Percentiles rank a stretch among this genome's conserved stretches.
These are phyloP conservation scores for Papiliotrema terrestris DNA, from an alignment of 1,284 basidiomycete genomes.

Conservation along the genomic window DNA sequence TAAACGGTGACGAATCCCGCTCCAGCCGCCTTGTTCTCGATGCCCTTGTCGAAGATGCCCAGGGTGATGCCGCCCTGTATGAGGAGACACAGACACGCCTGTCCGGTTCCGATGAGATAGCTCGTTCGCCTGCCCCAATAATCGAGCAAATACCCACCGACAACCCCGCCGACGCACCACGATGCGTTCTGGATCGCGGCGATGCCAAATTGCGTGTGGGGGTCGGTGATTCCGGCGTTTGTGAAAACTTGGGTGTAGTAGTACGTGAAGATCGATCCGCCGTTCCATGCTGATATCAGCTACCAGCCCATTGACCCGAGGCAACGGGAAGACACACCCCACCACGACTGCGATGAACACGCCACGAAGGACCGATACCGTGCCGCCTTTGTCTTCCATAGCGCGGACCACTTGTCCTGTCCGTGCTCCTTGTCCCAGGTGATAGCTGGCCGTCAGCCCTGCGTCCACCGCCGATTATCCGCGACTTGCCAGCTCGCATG, in stretches of 20 bases:
- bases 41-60: slow-evolving; percentile 28
- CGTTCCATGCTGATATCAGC: slow-evolving; percentile 13
- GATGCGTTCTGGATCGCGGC: slow-evolving; percentile 24
- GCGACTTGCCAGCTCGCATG: slow-evolving; percentile 19
- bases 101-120: slow-evolving; percentile 23
- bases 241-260: slow-evolving; percentile 24
- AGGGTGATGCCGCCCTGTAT: slow-evolving; percentile 21
- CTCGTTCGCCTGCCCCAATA: slow-evolving; percentile 25
- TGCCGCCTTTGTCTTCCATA: slow-evolving; percentile 22
- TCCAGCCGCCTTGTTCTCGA: slow-evolving; percentile 21
- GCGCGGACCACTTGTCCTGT: slow-evolving; percentile 24
- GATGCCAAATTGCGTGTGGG: slow-evolving; percentile 27
- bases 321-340: slow-evolving; percentile 10
- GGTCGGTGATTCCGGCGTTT: slow-evolving; percentile 24
- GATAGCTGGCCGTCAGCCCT: slow-evolving; percentile 12
- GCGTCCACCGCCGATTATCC: neutral
- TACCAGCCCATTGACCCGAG: neutral
- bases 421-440: slow-evolving; percentile 25
- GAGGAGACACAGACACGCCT: slow-evolving; percentile 18
- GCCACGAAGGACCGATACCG: slow-evolving; percentile 27
- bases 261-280: slow-evolving; percentile 20
- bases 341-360: slow-evolving; percentile 21
- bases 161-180: slow-evolving; percentile 25
- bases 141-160: slow-evolving; percentile 26
- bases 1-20: slow-evolving; percentile 26